These are phyloP conservation scores for Solanum etuberosum DNA, from an alignment of 257 asterid species.

Conservation along the genomic window DNA sequence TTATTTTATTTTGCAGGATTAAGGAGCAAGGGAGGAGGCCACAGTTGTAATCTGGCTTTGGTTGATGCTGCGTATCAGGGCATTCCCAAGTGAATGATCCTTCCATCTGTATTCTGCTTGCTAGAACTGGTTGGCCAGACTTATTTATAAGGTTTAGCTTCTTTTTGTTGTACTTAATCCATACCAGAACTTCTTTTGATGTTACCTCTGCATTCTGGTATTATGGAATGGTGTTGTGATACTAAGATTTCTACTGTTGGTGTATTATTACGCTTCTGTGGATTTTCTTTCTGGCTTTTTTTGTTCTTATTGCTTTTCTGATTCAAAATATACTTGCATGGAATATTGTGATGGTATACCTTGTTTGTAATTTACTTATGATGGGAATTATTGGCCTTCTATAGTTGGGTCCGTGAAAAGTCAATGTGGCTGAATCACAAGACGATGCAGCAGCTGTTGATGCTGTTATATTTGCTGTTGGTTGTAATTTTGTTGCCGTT, in stretches of 20 bases:
- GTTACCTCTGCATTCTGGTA: slow-evolving; percentile 15
- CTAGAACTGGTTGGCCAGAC: slow-evolving; percentile 22
- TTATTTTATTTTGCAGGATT: slow-evolving; percentile 26
- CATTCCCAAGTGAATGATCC: slow-evolving; percentile 13
- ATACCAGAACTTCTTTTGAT: slow-evolving; percentile 9
- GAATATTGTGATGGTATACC: slow-evolving; percentile 2
- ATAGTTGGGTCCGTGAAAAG: slow-evolving; percentile 56
- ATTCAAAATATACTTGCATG: not conserved
- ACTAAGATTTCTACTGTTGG: not conserved
- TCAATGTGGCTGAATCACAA: slow-evolving; percentile 35
- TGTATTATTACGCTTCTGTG: not conserved
- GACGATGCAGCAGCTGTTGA: slow-evolving; percentile 31
- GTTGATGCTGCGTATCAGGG: slow-evolving; percentile 5
- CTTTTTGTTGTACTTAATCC: slow-evolving; percentile 31
- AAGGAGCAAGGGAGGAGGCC: slow-evolving; percentile 5
- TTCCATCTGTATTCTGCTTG: slow-evolving; percentile 33
- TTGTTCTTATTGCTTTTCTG: not conserved
- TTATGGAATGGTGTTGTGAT: slow-evolving; percentile 8
- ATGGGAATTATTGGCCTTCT: slow-evolving; percentile 51
- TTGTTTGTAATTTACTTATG: slow-evolving; percentile 23
- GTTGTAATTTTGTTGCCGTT: slow-evolving; percentile 16
- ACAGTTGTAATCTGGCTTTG: not conserved
- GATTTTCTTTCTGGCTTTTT: not conserved
- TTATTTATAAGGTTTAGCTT: slow-evolving; percentile 40
- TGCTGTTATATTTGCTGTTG: slow-evolving; percentile 30